Conservation (phyloP, 768 basidiomycete species). For the Xerocomellus amylosporus region DNA sequence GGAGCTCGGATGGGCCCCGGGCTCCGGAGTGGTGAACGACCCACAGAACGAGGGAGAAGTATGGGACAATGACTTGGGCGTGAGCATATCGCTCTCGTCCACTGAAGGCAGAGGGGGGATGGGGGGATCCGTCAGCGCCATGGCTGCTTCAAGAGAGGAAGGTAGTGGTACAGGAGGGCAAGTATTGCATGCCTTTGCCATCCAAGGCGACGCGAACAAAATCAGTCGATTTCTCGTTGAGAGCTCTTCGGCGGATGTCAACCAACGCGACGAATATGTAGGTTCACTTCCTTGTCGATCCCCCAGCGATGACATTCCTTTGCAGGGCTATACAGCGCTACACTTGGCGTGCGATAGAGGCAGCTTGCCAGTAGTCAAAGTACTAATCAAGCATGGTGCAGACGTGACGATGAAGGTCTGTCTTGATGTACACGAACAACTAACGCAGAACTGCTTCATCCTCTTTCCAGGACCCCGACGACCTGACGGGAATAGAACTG, state of each 20-base stretch:
- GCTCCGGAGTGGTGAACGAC: slow-evolving; percentile 12
- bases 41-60: slow-evolving; percentile 34
- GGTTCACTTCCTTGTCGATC: slow-evolving; percentile 24
- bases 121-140: slow-evolving; percentile 62
- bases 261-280: slow-evolving; percentile 73
- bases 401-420: slow-evolving; percentile 61
- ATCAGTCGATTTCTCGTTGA: slow-evolving; percentile 44
- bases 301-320: slow-evolving; percentile 3
- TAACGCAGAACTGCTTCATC: slow-evolving; percentile 2
- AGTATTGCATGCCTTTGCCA: slow-evolving; percentile 59
- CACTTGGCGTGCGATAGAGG: slow-evolving; percentile 89
- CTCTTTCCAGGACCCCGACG: slow-evolving; percentile 60
- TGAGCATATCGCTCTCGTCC: slow-evolving; percentile 22
- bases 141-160: slow-evolving; percentile 40
- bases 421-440: background rate
- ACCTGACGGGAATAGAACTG: slow-evolving; percentile 55
- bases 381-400: slow-evolving; percentile 64
- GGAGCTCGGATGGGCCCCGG: slow-evolving; percentile 65
- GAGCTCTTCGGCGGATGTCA: slow-evolving; percentile 46
- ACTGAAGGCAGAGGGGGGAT: slow-evolving; percentile 38
- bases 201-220: slow-evolving; percentile 50
- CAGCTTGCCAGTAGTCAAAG: slow-evolving; percentile 49
- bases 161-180: slow-evolving; percentile 43
- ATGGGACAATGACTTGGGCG: slow-evolving; percentile 41
- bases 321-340: slow-evolving; percentile 82